phyloP scores from a whole-genome alignment of 2,329 filamentous ascomycete genomes.

The Bipolaris victoriae region DNA sequence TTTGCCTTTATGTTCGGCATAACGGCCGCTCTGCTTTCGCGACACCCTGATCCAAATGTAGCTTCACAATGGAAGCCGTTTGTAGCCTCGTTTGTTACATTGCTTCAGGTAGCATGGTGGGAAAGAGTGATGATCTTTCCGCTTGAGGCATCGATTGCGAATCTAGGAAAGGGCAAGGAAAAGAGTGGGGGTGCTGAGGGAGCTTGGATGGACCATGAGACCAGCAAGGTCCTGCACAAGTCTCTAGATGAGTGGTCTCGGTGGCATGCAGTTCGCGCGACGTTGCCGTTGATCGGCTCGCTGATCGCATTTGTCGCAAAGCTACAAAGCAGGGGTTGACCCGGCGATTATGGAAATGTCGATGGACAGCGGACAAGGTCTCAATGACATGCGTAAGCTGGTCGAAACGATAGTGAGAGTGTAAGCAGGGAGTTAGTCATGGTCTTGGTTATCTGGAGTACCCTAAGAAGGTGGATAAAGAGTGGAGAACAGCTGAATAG shows the following conservation, averaged over 20 bases:
- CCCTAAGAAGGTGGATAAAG: not conserved
- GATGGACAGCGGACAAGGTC: not conserved
- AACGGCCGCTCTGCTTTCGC: conserved; percentile 4
- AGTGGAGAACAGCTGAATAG: not conserved
- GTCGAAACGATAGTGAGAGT: no score
- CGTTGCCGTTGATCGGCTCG: not conserved
- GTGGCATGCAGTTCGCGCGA: conserved; percentile 5
- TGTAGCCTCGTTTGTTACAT: not conserved
- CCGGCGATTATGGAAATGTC: not conserved
- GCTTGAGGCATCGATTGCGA: conserved; percentile 2
- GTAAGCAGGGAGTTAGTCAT: not conserved
- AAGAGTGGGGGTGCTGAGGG: not conserved
- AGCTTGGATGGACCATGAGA: not conserved
- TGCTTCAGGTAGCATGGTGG: conserved; percentile 11
- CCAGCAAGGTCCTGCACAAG: not conserved
- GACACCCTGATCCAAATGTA: conserved; percentile 2
- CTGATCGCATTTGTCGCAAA: conserved; percentile 1
- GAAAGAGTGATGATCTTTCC: conserved; percentile 12
- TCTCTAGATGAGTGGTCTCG: conserved; percentile 6
- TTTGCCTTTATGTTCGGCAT: conserved; percentile 8
- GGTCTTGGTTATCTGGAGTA: not conserved
- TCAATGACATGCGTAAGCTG: not conserved
- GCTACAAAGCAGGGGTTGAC: not conserved
- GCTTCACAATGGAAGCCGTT: conserved; percentile 5
- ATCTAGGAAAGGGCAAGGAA: not conserved